Conservation (phyloP, 1,284 basidiomycete species). For the Apiotrichum gracile region DNA sequence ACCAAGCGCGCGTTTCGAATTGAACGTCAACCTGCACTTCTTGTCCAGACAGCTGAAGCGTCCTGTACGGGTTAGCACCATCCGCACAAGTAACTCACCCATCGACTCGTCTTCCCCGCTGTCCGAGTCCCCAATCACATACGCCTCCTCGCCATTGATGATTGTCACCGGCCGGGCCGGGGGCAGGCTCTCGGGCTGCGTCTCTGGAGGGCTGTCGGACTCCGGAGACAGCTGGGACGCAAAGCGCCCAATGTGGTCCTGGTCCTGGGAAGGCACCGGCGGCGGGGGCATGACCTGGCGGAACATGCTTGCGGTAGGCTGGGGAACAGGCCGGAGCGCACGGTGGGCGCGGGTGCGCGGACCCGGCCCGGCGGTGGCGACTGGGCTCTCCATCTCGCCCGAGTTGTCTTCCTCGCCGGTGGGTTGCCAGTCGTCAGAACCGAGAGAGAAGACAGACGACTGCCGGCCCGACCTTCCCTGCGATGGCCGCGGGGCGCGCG, state of each 20-base stretch:
- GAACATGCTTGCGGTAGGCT: conserved; percentile 12
- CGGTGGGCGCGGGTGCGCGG: conserved; percentile 4
- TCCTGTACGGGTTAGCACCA: neutral
- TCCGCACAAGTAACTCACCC: neutral
- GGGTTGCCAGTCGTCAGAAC: neutral
- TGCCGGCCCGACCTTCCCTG: neutral
- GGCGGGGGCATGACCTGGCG: neutral
- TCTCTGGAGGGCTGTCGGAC: neutral
- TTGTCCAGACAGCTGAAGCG: neutral
- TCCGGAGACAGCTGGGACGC: neutral
- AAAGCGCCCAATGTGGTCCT: neutral
- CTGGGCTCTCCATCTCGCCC: neutral
- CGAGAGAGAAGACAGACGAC: neutral
- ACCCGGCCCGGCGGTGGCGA: conserved; percentile 7
- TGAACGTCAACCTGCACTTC: neutral
- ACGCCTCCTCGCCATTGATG: conserved; percentile 19
- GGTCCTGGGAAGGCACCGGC: neutral
- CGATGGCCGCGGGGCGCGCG: no score
- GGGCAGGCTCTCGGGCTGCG: neutral
- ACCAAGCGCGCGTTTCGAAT: neutral
- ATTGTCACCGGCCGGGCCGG: neutral
- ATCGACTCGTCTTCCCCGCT: conserved; percentile 6
- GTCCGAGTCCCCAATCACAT: conserved; percentile 5
- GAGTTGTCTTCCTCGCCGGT: neutral
- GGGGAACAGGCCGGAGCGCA: conserved; percentile 12